phyloP scores from a whole-genome alignment of 331 rosid genomes.

The Malus hybrid region DNA sequence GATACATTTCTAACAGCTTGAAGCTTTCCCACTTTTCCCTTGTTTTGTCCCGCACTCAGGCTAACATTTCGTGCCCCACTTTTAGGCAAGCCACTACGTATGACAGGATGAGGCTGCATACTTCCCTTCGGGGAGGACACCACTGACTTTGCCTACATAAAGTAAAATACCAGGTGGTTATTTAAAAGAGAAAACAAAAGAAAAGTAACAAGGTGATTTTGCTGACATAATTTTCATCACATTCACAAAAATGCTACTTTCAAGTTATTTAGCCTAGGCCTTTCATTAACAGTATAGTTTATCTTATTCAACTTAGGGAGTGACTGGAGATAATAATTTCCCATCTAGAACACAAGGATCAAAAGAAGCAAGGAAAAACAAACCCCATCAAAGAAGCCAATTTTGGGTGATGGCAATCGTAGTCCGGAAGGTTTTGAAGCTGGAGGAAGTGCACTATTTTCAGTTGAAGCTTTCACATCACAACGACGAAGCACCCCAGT shows the following conservation, averaged over 20 bases:
- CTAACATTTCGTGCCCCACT: slow-evolving; percentile 29
- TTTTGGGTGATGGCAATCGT: slow-evolving; percentile 93
- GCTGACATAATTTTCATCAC: neutral
- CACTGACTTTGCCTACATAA: slow-evolving; percentile 52
- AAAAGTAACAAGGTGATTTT: neutral
- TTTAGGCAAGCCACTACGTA: slow-evolving; percentile 49
- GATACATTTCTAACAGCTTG: slow-evolving; percentile 35
- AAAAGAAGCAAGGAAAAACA: slow-evolving; percentile 20
- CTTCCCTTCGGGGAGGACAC: slow-evolving; percentile 55
- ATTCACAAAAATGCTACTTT: neutral
- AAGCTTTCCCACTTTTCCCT: slow-evolving; percentile 45
- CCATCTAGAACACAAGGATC: slow-evolving; percentile 2
- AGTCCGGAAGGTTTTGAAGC: slow-evolving; percentile 77
- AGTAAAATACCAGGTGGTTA: neutral
- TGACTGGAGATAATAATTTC: slow-evolving; percentile 2
- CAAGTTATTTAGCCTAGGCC: neutral
- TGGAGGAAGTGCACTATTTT: slow-evolving; percentile 31
- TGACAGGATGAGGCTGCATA: slow-evolving; percentile 32
- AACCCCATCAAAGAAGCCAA: slow-evolving; percentile 97
- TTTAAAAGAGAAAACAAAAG: neutral
- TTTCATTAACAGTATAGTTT: neutral
- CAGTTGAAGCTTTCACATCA: slow-evolving; percentile 28
- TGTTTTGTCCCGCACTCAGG: slow-evolving; percentile 38
- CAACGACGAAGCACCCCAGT: slow-evolving; percentile 26
- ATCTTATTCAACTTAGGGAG: slow-evolving; percentile 1